A percentile compares a stretch with the other conserved stretches of the same genome.
Evolutionary conservation across 192 early-diverging fungal species (phyloP).

Genomic region (Coemansia sp.): DNA sequence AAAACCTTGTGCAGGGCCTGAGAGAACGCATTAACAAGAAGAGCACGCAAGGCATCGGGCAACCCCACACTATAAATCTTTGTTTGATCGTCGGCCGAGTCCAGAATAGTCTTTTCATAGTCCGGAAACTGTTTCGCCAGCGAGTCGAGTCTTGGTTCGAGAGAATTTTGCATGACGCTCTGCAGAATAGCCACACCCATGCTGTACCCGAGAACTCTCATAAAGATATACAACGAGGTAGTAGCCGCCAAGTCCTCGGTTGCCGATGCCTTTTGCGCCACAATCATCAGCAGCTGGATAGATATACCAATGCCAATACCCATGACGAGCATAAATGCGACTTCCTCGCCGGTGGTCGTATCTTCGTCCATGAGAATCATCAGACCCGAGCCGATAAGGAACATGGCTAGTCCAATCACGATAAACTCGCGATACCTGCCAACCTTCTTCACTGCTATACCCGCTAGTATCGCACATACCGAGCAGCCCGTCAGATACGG

Average conservation of each 20-base stretch:
- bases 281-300: slow-evolving; percentile 72
- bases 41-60: slow-evolving; percentile 30
- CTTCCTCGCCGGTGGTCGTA: slow-evolving; percentile 58
- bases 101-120: slow-evolving; percentile 22
- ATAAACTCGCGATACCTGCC: slow-evolving; percentile 70
- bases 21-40: slow-evolving; percentile 58
- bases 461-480: slow-evolving; percentile 59
- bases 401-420: slow-evolving; percentile 64
- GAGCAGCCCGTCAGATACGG: slow-evolving; percentile 36
- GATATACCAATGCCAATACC: slow-evolving; percentile 78
- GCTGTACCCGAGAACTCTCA: slow-evolving; percentile 65
- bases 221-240: slow-evolving; percentile 67
- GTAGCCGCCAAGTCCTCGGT: slow-evolving; percentile 65
- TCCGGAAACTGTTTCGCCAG: slow-evolving; percentile 31
- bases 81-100: slow-evolving; percentile 24
- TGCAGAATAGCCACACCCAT: slow-evolving; percentile 62
- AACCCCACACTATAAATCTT: slow-evolving; percentile 36
- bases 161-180: slow-evolving; percentile 67
- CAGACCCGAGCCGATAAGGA: slow-evolving; percentile 68
- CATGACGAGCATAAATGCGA: slow-evolving; percentile 69
- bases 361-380: slow-evolving; percentile 59
- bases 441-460: slow-evolving; percentile 62
- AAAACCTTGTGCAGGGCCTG: slow-evolving; percentile 59
- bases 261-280: slow-evolving; percentile 69
- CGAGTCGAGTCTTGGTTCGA: slow-evolving; percentile 25